Evolutionary conservation across 116 monocot species (phyloP), one percentile per base, ranked within the genome.

Genomic region (Iris pallida): DNA sequence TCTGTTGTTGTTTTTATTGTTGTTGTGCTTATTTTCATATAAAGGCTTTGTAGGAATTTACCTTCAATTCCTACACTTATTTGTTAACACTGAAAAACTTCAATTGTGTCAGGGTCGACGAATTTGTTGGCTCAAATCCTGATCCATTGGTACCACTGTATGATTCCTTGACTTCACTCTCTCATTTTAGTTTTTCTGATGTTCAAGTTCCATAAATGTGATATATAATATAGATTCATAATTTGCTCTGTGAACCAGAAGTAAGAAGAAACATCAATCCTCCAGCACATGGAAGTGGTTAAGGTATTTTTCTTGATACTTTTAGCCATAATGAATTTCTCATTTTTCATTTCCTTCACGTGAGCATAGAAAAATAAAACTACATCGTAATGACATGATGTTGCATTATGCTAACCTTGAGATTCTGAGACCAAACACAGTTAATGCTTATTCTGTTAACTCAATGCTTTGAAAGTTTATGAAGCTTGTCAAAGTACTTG

Each of bases 101-200:
- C 20, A 4, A n/a, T 30, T 30, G 30, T 30, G 30, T 30, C 64
- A 73, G 73, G 73, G 46, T 73, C 5, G 42, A 73, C 15, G 73
- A 73, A 14, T 73, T 73, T 30, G 18, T 73, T 7, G 42, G 18
- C 8, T 47, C 64, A 73, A 73, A 64, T 11, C 61, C 47, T 13
- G 73, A 73, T 73, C 73, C 64, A 64, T 63, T 73, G 9, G 40
- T 73, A 64, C 64, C 63, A 64, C 44, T 47, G 73, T 73, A 73
- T 64, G 73, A 64, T 65, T 64, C 20, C 18, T 64, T n/a, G 10
- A 56, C 11, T 15, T 14, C 3, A 5, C 55, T 57, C 44, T 55
- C 45, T 10, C 8, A 16, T 0, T 65, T 63, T n/a, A 13, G 46
- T 13, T 20, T 64, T 71, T 20, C 14, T 46, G 9, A 46, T 72